Evolutionary conservation across 2,329 filamentous ascomycete genomes (phyloP).

Genomic region (Gaeumannomyces tritici): DNA sequence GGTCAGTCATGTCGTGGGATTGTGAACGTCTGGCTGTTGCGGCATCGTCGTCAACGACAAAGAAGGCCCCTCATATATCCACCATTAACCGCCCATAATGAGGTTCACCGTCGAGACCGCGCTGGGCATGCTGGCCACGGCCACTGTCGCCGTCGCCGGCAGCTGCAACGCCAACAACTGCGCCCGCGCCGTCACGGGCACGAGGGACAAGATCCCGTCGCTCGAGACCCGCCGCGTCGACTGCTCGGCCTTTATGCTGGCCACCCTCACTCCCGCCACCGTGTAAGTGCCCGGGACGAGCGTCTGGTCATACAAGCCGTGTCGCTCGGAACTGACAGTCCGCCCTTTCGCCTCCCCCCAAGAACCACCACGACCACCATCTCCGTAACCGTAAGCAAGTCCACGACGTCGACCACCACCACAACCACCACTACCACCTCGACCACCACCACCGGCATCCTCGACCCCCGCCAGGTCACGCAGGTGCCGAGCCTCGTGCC

Average conservation of each 20-base stretch:
- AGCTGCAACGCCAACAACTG: slow-evolving; percentile 1
- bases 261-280: background rate
- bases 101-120: background rate
- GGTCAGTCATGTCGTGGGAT: too few species aligned
- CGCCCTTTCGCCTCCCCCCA: too few species aligned
- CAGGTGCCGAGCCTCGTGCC: slow-evolving; percentile 1
- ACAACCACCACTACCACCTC: background rate
- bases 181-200: slow-evolving; percentile 1
- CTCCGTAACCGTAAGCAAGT: background rate
- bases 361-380: background rate
- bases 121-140: background rate
- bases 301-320: too few species aligned
- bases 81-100: too few species aligned
- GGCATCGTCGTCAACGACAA: too few species aligned
- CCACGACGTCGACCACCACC: background rate
- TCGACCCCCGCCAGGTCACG: background rate
- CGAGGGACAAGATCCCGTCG: background rate
- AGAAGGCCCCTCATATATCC: too few species aligned
- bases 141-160: background rate
- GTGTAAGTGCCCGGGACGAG: background rate
- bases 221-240: background rate
- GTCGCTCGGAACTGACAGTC: too few species aligned
- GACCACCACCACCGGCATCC: background rate
- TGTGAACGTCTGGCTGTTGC: too few species aligned
- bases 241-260: slow-evolving; percentile 1